phyloP scores from a whole-genome alignment of 116 monocot genomes.

The Phalaenopsis hybrid region DNA sequence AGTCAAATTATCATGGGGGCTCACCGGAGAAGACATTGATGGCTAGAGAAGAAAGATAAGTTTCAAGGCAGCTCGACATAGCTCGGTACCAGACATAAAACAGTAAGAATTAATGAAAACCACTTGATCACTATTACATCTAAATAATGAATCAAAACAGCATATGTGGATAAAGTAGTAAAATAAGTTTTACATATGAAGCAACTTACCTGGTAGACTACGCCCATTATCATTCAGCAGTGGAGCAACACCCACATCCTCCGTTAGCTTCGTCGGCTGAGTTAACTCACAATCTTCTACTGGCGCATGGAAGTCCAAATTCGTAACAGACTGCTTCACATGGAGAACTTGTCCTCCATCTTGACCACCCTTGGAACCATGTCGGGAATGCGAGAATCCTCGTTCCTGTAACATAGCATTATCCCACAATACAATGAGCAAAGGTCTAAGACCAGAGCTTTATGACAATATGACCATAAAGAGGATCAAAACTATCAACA shows the following conservation, averaged over 20 bases:
- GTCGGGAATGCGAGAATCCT: slow-evolving; percentile 37
- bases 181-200: background rate
- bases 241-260: background rate
- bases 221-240: background rate
- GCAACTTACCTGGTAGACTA: background rate
- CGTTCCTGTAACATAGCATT: slow-evolving; percentile 32
- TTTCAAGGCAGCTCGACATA: no score
- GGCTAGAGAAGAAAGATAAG: no score
- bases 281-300: background rate
- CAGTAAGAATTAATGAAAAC: background rate
- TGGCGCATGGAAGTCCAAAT: background rate
- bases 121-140: background rate
- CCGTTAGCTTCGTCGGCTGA: background rate
- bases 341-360: slow-evolving; percentile 2
- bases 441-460: background rate
- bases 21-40: no score
- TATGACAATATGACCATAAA: background rate
- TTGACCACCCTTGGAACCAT: slow-evolving; percentile 30
- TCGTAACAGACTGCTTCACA: background rate
- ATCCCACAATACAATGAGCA: background rate
- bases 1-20: no score
- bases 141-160: background rate
- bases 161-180: background rate
- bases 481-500: background rate
- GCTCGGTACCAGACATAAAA: background rate